Percentiles rank a stretch among this genome's conserved stretches.
phyloP scores from a whole-genome alignment of 2,329 filamentous ascomycete species.

The Aspergillus aculeatus region DNA sequence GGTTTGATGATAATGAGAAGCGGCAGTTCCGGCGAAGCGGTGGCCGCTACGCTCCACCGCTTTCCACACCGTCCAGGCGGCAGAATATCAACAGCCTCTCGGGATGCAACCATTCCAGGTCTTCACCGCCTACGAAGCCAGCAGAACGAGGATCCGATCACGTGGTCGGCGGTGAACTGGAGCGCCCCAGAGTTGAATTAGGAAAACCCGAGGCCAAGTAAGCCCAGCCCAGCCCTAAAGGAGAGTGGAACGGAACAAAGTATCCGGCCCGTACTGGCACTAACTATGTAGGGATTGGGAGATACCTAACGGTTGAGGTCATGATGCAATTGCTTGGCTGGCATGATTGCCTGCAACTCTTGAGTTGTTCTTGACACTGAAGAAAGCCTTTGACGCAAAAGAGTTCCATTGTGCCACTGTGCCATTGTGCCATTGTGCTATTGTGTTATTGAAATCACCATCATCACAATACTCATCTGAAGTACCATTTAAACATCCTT shows the following conservation, averaged over 20 bases:
- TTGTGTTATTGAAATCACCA: neutral
- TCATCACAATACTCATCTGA: neutral
- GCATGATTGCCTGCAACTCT: neutral
- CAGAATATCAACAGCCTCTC: neutral
- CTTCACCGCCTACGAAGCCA: neutral
- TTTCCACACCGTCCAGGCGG: neutral
- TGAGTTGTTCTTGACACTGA: neutral
- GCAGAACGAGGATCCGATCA: neutral
- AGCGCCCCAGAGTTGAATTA: neutral
- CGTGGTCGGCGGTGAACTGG: neutral
- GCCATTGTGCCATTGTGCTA: neutral
- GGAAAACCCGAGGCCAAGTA: conserved; percentile 1
- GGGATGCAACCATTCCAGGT: neutral
- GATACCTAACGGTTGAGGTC: neutral
- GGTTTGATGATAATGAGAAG: neutral
- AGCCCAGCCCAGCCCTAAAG: no score
- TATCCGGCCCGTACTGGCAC: neutral
- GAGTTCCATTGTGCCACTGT: no score
- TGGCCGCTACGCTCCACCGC: neutral
- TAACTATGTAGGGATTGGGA: neutral
- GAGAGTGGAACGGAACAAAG: neutral
- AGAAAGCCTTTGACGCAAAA: no score
- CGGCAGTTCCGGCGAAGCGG: neutral
- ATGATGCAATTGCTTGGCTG: neutral
- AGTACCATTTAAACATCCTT: conserved; percentile 3